phyloP scores from a whole-genome alignment of 1,284 basidiomycete species.

The Papiliotrema nemorosa region DNA sequence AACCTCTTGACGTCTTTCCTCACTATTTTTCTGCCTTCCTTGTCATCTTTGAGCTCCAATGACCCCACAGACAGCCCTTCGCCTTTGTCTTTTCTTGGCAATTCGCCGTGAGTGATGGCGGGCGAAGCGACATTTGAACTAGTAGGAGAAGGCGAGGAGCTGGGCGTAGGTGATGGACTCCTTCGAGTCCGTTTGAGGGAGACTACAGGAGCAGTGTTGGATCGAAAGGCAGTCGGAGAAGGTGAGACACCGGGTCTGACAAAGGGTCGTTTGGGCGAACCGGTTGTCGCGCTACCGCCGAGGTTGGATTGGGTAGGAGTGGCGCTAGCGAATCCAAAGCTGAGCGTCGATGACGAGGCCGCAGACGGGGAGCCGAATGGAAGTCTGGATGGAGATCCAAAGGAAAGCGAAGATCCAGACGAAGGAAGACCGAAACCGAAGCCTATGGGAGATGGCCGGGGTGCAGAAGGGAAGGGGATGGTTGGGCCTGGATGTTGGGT shows the following conservation, averaged over 20 bases:
- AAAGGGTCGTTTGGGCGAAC: slow-evolving; percentile 1
- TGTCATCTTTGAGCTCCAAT: slow-evolving; percentile 18
- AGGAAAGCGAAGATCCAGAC: not conserved
- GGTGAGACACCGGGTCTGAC: not conserved
- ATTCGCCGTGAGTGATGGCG: slow-evolving; percentile 1
- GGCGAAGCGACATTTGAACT: slow-evolving; percentile 18
- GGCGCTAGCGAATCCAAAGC: slow-evolving; percentile 5
- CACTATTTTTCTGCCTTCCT: slow-evolving; percentile 8
- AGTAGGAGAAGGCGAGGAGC: slow-evolving; percentile 6
- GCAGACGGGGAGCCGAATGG: not conserved
- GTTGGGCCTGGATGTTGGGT: slow-evolving; percentile 43
- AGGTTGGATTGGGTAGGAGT: not conserved
- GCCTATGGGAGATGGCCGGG: slow-evolving; percentile 35
- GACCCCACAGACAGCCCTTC: slow-evolving; percentile 14
- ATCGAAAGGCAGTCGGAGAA: not conserved
- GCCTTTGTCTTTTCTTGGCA: slow-evolving; percentile 9
- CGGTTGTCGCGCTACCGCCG: not conserved
- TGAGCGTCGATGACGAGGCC: not conserved
- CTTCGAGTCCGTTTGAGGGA: slow-evolving; percentile 9
- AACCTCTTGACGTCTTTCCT: slow-evolving; percentile 28
- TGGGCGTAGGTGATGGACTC: slow-evolving; percentile 8
- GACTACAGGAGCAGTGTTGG: not conserved
- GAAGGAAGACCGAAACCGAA: slow-evolving; percentile 37
- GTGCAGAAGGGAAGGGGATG: slow-evolving; percentile 36
- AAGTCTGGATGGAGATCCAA: not conserved